Conservation (phyloP, 768 basidiomycete species). For the Tylopilus intermedius region DNA sequence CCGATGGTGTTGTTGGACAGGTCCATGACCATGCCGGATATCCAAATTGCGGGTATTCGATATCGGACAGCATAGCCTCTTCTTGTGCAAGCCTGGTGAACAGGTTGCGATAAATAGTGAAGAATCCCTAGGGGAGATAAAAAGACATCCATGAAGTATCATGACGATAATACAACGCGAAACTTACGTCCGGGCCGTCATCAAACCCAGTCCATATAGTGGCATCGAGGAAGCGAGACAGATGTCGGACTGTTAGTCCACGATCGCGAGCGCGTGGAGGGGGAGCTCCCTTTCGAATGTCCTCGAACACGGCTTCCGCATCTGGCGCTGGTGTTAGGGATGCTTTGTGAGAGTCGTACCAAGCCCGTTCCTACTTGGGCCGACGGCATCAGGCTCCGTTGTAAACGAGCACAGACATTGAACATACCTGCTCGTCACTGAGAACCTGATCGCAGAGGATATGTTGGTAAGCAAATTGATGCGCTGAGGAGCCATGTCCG, state of each 20-base stretch:
- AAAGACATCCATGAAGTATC: neutral
- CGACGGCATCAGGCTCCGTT: slow-evolving; percentile 12
- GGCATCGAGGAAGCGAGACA: slow-evolving; percentile 80
- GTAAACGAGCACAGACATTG: slow-evolving; percentile 1
- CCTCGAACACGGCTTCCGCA: slow-evolving; percentile 78
- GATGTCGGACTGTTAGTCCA: slow-evolving; percentile 74
- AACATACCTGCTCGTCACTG: slow-evolving; percentile 86
- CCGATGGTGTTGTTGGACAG: slow-evolving; percentile 38
- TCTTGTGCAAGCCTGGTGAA: slow-evolving; percentile 81
- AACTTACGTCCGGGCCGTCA: slow-evolving; percentile 54
- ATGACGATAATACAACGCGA: neutral
- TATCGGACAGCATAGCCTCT: slow-evolving; percentile 46
- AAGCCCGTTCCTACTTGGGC: slow-evolving; percentile 84
- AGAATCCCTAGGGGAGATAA: slow-evolving; percentile 65
- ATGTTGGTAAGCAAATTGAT: neutral
- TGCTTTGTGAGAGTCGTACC: slow-evolving; percentile 92
- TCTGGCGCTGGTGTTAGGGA: slow-evolving; percentile 78
- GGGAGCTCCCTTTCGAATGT: slow-evolving; percentile 66
- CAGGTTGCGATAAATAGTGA: slow-evolving; percentile 79
- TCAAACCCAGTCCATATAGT: slow-evolving; percentile 62
- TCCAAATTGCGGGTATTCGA: slow-evolving; percentile 80
- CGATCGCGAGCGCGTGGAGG: slow-evolving; percentile 55
- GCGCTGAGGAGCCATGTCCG: neutral
- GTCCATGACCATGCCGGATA: slow-evolving; percentile 71
- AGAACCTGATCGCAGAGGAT: slow-evolving; percentile 53